Evolutionary conservation across 768 basidiomycete genomes (phyloP), one percentile per base, ranked within the genome.

Genomic region (Neoboletus brunneissimus): DNA sequence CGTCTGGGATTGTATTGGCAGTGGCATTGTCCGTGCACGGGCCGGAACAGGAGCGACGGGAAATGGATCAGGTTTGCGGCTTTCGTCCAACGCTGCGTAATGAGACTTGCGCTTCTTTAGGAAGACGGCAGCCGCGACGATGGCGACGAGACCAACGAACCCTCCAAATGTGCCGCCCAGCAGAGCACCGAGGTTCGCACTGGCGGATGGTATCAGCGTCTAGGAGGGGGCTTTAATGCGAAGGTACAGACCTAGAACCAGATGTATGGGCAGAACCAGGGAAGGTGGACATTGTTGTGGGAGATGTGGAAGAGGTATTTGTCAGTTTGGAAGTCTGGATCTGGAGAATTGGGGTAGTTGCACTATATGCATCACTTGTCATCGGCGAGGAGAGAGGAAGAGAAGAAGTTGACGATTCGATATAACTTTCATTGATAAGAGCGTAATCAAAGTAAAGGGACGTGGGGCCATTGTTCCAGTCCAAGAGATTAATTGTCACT

Each of bases 361-460:
- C 15, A 41, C 1, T 23, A 29, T 1, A 1, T 23, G 31, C 12
- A 18, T 13, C 4, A 15, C 7, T 41, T 35, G 34, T 35, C 13
- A 6, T 6, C 34, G 34, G 10, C 10, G 34, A 35, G 34, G 34
- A 34, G 13, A 15, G 34, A 34, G 12, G 32, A 34, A 15, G 34
- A 34, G 34, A 16, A 16, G 54, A 20, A 8, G 42, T 48, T 15
- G 60, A 44, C 5, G 41, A 27, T 5, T 41, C 43, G 18, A 63
- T 34, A 25, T 42, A 12, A 38, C 45, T 57, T 41, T 64, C 53
- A 31, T 60, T 63, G 35, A 64, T 20, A 25, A n/a, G 27, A 2
- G 58, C 63, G 20, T 58, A 64, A 53, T 64, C 61, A 34, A 57
- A 64, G 22, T 56, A 56, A 41, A 64, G 48, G 9, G 61, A 59